Base-by-base conservation (phyloP, 192 early-diverging fungal species). In the Podila verticillata region DNA sequence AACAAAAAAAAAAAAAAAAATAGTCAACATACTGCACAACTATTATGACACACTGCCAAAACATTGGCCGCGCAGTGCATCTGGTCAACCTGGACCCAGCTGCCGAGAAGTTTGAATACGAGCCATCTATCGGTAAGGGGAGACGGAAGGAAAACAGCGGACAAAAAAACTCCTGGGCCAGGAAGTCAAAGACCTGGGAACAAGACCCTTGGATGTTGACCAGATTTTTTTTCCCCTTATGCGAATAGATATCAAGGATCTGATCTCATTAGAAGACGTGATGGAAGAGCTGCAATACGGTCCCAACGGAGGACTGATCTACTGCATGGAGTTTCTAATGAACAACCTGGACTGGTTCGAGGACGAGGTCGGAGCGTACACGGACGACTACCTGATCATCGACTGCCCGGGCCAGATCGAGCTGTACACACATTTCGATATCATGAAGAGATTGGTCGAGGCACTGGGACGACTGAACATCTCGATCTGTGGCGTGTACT, bases 321-420 rank as follows among this genome's bases (percentile, higher is more conserved):
- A 98, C 81, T 98, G 96, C 80, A 87, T 98, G 77, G 98, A 99
- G 92, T 96, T 96, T 84, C 84, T 99, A 36, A 84, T 96, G 72
- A 93, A 97, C 57, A 99, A 99, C 75, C 72, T 98, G 34, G 96
- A 99, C 79, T 99, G 97, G 95, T 82, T 99, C 26, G 96, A 98
- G 84, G 95, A 98, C 54, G 93, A 96, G 82, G 85, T 98, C 8
- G 91, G 94, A 10, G 87, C 90, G 61, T 97, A 92, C 65, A 96
- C 96, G 44, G 96, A 99, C 74, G 98, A 99, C 75, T 98, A 98
- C 72, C 84, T 99, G 51, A 96, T 99, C 56, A 90, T 99, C 58
- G 98, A 99, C 82, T 97, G 97, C 72, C 98, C 98, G 13, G 93
- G 97, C 5, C 96, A 99, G 82, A 99, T 99, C 71, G 98, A 99